Percentiles rank a stretch among this genome's conserved stretches.
Evolutionary conservation across 2,329 filamentous ascomycete species (phyloP).

Genomic region (Biscogniauxia marginata): DNA sequence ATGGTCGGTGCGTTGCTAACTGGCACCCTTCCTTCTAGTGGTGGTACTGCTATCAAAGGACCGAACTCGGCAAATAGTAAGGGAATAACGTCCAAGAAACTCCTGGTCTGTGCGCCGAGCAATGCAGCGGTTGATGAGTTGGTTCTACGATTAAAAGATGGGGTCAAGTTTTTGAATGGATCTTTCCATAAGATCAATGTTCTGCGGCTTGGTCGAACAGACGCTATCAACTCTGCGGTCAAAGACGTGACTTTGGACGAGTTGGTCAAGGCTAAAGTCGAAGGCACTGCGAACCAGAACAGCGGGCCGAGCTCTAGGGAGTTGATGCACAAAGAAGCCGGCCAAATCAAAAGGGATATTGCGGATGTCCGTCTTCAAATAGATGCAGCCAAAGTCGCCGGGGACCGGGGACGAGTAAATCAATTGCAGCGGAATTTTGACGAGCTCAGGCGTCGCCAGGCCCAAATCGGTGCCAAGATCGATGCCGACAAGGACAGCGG

Average conservation of each 20-base stretch:
- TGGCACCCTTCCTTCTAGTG: conserved; percentile 45
- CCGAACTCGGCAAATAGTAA: conserved; percentile 36
- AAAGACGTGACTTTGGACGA: conserved; percentile 92
- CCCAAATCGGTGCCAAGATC: conserved; percentile 75
- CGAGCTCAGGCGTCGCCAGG: conserved; percentile 72
- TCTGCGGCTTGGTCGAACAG: conserved; percentile 83
- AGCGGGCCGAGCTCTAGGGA: conserved; percentile 57
- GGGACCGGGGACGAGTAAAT: conserved; percentile 46
- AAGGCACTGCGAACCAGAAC: conserved; percentile 57
- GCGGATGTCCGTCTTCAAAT: conserved; percentile 69
- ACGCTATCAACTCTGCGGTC: conserved; percentile 88
- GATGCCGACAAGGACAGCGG: conserved; percentile 85
- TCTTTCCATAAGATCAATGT: conserved; percentile 76
- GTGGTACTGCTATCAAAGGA: conserved; percentile 45
- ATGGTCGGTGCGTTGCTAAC: conserved; percentile 88
- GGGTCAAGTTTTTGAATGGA: conserved; percentile 76
- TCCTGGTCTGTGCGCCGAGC: conserved; percentile 95
- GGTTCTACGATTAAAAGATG: conserved; percentile 86
- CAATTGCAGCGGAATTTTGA: conserved; percentile 75
- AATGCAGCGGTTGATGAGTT: conserved; percentile 97
- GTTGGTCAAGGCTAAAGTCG: conserved; percentile 73
- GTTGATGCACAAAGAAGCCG: conserved; percentile 61
- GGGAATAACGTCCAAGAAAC: conserved; percentile 64
- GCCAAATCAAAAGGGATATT: conserved; percentile 73
- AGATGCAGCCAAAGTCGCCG: conserved; percentile 61